phyloP scores from a whole-genome alignment of 2,329 filamentous ascomycete genomes.

The Ambrosiella beaveri region DNA sequence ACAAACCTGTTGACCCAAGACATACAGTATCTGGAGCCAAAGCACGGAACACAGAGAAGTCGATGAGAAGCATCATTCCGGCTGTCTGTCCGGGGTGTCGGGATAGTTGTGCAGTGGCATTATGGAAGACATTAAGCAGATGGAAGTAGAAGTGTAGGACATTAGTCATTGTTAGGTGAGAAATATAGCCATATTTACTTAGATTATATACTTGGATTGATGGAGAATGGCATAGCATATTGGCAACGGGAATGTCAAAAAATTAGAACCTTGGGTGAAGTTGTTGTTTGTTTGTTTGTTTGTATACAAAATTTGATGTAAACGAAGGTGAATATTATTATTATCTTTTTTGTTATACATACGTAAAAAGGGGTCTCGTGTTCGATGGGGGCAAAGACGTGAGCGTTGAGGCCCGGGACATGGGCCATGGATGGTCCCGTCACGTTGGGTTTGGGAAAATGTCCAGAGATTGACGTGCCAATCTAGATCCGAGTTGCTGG shows the following conservation, averaged over 20 bases:
- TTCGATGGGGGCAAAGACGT: no score
- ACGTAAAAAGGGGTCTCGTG: no score
- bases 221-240: no score
- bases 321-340: no score
- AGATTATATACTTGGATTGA: no score
- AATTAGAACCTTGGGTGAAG: no score
- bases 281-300: no score
- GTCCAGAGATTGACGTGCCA: neutral
- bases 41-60: neutral
- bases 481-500: neutral
- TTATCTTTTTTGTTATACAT: no score
- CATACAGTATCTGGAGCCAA: neutral
- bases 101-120: neutral
- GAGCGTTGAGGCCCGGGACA: neutral
- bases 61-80: neutral
- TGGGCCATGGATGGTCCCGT: neutral
- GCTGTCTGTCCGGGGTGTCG: neutral
- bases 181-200: no score
- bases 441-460: neutral
- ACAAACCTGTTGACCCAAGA: neutral
- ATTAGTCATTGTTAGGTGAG: neutral
- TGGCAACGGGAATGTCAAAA: no score
- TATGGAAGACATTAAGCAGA: neutral
- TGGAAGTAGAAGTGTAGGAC: neutral
- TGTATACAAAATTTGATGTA: no score